Evolutionary conservation across 1,284 basidiomycete genomes (phyloP), one percentile per base, ranked within the genome.

Genomic region (Sphaerobolus stellatus): DNA sequence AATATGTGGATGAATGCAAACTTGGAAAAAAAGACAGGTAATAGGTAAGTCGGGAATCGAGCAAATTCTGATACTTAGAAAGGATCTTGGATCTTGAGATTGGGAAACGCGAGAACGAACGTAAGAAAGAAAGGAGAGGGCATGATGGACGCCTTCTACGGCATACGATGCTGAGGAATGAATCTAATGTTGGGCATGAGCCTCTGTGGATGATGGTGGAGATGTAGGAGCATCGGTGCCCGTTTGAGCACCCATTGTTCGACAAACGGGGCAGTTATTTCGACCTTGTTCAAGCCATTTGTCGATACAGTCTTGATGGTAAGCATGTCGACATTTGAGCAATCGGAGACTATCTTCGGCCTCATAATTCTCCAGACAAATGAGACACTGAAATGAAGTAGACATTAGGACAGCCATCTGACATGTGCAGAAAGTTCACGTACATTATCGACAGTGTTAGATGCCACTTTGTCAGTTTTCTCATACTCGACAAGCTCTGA

Each of bases 241-340:
- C 18, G 52, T 54, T 31, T 20, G 45, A 25, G 52, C 54, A 11
- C 54, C 65, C 48, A 60, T 64, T 30, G 83, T 78, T 38, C 89
- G 83, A 71, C 91, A 95, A n/a, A 90, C 90, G 16, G 93, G 93
- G 66, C 93, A 96, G 58, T 90, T 91, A 67, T 96, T 95, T 52
- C 84, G 79, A 4, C 92, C 92, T 13, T 81, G 84, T 69, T 88
- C 82, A 38, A 96, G 74, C 93, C 93, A 95, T 44, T 68, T 67
- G 69, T 96, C 93, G 7, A 96, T 91, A 62, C 93, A 96, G 11
- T 72, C 75, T 62, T 84, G 84, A 66, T 96, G 93, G 78, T 92
- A 95, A 8, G 82, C 85, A 70, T 96, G 92, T 61, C 83, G 80
- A 71, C 93, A 95, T 6, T 74, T 74, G 72, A 96, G 79, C 43